Conservation (phyloP, 2,329 filamentous ascomycete genomes). For the Harringtonia lauricola region DNA sequence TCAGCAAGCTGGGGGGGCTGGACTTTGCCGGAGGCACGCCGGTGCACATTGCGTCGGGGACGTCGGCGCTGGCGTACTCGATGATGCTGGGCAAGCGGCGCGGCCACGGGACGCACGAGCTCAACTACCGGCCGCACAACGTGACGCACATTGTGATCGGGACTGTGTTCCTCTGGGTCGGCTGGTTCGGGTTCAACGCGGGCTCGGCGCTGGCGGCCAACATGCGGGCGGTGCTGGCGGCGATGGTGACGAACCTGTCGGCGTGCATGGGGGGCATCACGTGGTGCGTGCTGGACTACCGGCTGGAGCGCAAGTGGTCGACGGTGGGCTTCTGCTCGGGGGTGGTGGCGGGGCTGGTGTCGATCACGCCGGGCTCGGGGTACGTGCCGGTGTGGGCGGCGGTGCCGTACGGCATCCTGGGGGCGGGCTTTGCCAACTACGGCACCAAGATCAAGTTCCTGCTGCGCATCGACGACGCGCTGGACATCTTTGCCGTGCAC, state of each 20-base stretch:
- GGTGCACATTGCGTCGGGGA: conserved; percentile 77
- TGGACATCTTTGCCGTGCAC: conserved; percentile 84
- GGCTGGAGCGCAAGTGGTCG: conserved; percentile 83
- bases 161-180: conserved; percentile 89
- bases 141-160: conserved; percentile 87
- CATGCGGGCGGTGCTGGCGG: conserved; percentile 76
- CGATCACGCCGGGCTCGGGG: conserved; percentile 78
- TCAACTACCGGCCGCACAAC: conserved; percentile 89
- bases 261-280: conserved; percentile 78
- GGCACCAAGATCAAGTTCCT: conserved; percentile 86
- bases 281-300: conserved; percentile 83
- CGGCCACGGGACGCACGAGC: conserved; percentile 75
- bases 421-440: conserved; percentile 73
- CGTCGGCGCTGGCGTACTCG: conserved; percentile 77
- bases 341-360: conserved; percentile 76
- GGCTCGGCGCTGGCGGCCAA: conserved; percentile 74
- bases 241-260: conserved; percentile 74
- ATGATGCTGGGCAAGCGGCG: conserved; percentile 81
- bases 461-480: conserved; percentile 68
- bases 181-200: conserved; percentile 93
- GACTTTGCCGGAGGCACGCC: conserved; percentile 88
- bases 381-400: conserved; percentile 80
- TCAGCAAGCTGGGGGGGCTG: conserved; percentile 65
- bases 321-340: conserved; percentile 90
- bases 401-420: conserved; percentile 66